Conservation (phyloP, 257 asterid species). For the Anisodus tanguticus region DNA sequence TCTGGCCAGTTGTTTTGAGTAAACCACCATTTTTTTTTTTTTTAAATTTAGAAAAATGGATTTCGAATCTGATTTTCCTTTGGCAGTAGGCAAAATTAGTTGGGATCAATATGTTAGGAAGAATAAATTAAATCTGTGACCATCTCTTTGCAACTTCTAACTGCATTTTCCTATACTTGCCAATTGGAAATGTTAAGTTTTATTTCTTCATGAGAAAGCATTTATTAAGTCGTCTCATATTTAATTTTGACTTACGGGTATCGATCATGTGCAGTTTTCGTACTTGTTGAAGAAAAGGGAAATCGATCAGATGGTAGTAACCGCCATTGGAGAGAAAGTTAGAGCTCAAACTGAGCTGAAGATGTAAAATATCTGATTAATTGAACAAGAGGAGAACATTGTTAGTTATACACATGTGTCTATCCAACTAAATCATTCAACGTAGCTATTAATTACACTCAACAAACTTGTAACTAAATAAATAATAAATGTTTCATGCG, state of each 20-base stretch:
- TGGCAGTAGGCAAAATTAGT: not conserved
- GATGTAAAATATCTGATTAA: too few relatives aligned
- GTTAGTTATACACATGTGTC: too few relatives aligned
- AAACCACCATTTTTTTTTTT: not conserved
- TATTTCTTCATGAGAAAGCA: not conserved
- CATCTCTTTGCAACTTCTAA: conserved; percentile 18
- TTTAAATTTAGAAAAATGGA: not conserved
- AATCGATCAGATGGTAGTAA: too few relatives aligned
- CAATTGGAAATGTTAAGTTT: not conserved
- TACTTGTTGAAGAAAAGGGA: not conserved
- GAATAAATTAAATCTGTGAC: not conserved
- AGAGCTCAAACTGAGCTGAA: too few relatives aligned
- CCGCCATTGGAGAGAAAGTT: too few relatives aligned
- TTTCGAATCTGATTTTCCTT: not conserved
- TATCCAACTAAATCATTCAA: too few relatives aligned
- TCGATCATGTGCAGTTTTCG: not conserved
- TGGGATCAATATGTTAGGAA: not conserved
- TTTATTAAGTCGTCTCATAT: not conserved
- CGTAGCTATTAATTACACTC: too few relatives aligned
- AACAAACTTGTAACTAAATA: too few relatives aligned
- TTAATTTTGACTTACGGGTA: not conserved
- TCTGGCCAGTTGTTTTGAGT: not conserved
- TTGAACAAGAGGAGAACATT: too few relatives aligned
- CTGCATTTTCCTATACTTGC: not conserved
- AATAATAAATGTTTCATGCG: too few relatives aligned